Evolutionary conservation across 2,329 filamentous ascomycete genomes (phyloP).

Genomic region (Plenodomus lindquistii): DNA sequence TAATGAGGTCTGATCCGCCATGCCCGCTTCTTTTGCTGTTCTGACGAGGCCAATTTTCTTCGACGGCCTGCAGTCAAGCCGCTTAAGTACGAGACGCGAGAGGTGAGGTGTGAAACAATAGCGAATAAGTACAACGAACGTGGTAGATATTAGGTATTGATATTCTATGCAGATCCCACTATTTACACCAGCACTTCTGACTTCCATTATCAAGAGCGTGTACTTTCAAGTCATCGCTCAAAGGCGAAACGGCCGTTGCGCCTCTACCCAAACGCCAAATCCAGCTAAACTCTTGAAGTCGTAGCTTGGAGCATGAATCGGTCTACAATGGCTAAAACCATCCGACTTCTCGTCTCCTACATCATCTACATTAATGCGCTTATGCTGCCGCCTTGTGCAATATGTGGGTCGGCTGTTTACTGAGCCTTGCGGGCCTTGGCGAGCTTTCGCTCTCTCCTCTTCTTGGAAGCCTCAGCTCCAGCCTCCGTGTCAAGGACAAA

Average conservation of each 20-base stretch:
- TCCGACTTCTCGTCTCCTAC: background rate
- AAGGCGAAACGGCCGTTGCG: conserved; percentile 15
- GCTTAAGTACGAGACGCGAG: too few species aligned
- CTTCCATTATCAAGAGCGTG: conserved; percentile 30
- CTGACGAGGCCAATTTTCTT: too few species aligned
- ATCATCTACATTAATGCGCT: background rate
- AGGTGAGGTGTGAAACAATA: background rate
- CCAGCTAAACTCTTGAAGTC: conserved; percentile 7
- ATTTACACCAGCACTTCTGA: conserved; percentile 25
- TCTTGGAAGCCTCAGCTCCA: conserved; percentile 82
- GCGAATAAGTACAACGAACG: conserved; percentile 21
- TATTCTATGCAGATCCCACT: conserved; percentile 23
- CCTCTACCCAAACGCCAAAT: conserved; percentile 29
- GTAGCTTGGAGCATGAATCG: background rate
- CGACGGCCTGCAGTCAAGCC: background rate
- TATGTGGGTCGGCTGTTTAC: conserved; percentile 21
- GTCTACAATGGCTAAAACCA: conserved; percentile 18
- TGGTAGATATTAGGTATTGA: conserved; percentile 33
- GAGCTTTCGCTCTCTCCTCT: conserved; percentile 77
- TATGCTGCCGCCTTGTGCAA: conserved; percentile 1
- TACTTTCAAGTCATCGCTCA: conserved; percentile 18
- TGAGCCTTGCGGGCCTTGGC: conserved; percentile 59
- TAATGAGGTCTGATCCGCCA: too few species aligned
- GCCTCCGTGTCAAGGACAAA: conserved; percentile 91
- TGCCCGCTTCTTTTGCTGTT: too few species aligned